Evolutionary conservation across 2,329 filamentous ascomycete species (phyloP).

Genomic region (Claviceps pazoutovae): DNA sequence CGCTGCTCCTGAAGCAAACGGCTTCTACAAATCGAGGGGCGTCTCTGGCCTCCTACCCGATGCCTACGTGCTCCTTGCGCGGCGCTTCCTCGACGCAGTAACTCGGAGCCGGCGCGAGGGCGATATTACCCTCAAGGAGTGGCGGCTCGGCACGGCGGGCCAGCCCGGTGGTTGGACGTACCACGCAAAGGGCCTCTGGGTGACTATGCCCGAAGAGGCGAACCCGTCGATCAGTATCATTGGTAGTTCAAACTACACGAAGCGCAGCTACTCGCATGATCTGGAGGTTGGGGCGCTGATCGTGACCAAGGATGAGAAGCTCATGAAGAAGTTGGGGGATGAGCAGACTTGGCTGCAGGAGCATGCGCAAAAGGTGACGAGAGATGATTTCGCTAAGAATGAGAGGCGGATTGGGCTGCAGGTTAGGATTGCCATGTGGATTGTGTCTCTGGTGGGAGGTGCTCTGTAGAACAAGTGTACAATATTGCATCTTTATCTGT

Average conservation of each 20-base stretch:
- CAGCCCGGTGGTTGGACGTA: constrained; percentile 87
- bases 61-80: constrained; percentile 80
- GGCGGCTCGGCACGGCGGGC: constrained; percentile 69
- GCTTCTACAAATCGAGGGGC: constrained; percentile 80
- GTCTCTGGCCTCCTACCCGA: constrained; percentile 82
- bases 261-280: constrained; percentile 82
- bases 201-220: constrained; percentile 53
- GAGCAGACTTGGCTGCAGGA: constrained; percentile 73
- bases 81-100: constrained; percentile 57
- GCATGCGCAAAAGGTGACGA: constrained; percentile 52
- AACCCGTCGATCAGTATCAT: constrained; percentile 69
- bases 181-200: constrained; percentile 92
- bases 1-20: constrained; percentile 84
- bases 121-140: constrained; percentile 68
- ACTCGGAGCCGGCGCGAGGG: constrained; percentile 31
- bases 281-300: constrained; percentile 81
- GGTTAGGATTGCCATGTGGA: constrained; percentile 86
- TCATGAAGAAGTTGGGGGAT: constrained; percentile 60
- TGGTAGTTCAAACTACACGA: constrained; percentile 91
- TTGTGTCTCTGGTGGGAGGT: constrained; percentile 73
- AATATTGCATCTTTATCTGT: constrained; percentile 3
- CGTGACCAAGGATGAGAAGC: constrained; percentile 58
- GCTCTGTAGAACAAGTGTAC: constrained; percentile 45
- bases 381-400: constrained; percentile 65
- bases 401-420: constrained; percentile 77